Evolutionary conservation across 768 basidiomycete genomes (phyloP).

Genomic region (Mycena belliarum): DNA sequence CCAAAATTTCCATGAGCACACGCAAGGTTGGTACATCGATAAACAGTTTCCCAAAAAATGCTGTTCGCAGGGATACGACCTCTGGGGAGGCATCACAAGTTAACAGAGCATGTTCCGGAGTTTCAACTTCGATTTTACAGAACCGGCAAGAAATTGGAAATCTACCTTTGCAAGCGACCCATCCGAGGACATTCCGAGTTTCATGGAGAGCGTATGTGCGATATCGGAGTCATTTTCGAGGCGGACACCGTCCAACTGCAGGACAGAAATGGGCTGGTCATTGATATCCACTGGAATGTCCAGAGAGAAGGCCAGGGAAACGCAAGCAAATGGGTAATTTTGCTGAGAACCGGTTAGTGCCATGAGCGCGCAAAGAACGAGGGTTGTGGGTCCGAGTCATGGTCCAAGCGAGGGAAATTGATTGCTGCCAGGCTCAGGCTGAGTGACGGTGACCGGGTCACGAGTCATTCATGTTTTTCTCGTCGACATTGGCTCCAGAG

Average conservation of each 20-base stretch:
- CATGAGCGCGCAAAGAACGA: not conserved
- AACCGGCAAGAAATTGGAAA: not conserved
- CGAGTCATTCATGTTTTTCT: not conserved
- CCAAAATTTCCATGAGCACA: too few species aligned
- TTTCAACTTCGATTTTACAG: too few species aligned
- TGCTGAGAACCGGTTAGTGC: not conserved
- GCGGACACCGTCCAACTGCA: not conserved
- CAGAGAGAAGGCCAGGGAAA: not conserved
- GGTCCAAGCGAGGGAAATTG: too few species aligned
- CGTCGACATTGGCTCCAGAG: conserved; percentile 7
- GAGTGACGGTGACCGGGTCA: too few species aligned
- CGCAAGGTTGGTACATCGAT: too few species aligned
- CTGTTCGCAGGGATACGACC: too few species aligned
- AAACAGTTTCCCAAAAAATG: too few species aligned
- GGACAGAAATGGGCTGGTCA: not conserved
- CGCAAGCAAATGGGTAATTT: not conserved
- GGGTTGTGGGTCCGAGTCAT: too few species aligned
- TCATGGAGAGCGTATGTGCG: not conserved
- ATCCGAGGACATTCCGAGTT: not conserved
- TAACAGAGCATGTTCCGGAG: too few species aligned
- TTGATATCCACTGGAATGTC: not conserved
- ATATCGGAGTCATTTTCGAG: not conserved
- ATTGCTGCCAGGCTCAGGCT: too few species aligned
- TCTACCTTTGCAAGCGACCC: not conserved
- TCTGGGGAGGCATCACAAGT: too few species aligned